These are phyloP conservation scores for Taphrina flavorubra DNA, from an alignment of 1,139 yeast species.

Conservation along the genomic window DNA sequence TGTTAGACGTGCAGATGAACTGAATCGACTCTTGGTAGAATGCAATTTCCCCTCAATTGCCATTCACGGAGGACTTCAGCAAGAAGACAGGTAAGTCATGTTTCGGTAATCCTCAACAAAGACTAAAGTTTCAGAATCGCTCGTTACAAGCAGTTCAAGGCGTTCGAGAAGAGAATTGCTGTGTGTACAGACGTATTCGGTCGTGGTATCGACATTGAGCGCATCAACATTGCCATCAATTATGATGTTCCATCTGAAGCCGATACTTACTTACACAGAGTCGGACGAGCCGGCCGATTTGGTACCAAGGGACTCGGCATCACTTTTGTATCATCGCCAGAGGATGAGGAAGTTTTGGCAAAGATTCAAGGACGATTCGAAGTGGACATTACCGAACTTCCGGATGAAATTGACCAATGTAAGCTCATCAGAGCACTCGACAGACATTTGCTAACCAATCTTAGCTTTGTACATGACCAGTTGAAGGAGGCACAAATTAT, in stretches of 20 bases:
- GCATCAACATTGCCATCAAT: constrained; percentile 96
- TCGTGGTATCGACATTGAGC: constrained; percentile 99
- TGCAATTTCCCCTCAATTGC: constrained; percentile 98
- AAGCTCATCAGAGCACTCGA: constrained; percentile 48
- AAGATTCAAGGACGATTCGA: constrained; percentile 97
- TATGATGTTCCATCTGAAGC: constrained; percentile 74
- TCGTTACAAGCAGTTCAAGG: constrained; percentile 94
- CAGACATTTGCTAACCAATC: neutral
- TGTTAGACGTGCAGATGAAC: constrained; percentile 88
- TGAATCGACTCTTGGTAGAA: constrained; percentile 85
- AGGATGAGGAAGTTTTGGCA: constrained; percentile 86
- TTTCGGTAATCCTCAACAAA: neutral
- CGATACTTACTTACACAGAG: constrained; percentile 98
- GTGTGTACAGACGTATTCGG: constrained; percentile 98
- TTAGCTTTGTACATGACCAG: constrained; percentile 30
- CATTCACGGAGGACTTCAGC: constrained; percentile 94
- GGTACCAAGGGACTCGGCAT: constrained; percentile 99
- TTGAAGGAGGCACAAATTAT: neutral
- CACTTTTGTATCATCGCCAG: constrained; percentile 83
- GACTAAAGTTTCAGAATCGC: constrained; percentile 58
- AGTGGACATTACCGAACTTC: constrained; percentile 92
- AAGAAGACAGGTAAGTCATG: constrained; percentile 79
- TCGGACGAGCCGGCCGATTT: constrained; percentile 99
- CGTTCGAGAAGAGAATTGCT: constrained; percentile 97
- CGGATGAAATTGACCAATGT: constrained; percentile 96